Evolutionary conservation across 129 eudicot genomes (phyloP).

Genomic region (Cynara cardunculus): DNA sequence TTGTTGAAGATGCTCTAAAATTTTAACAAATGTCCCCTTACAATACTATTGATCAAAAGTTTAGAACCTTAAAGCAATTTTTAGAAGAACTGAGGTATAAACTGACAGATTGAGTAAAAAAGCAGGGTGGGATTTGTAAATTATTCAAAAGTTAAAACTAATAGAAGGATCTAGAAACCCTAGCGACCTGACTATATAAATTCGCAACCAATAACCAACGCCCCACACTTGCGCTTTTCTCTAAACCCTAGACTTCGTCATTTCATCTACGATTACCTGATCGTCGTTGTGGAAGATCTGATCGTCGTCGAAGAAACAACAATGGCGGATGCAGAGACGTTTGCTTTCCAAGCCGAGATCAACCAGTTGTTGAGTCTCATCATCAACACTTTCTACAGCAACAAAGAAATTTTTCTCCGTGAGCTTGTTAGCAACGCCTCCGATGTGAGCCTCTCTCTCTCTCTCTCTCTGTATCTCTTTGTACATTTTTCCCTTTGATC

Average conservation of each 20-base stretch:
- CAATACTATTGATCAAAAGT: no score
- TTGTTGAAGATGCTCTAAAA: no score
- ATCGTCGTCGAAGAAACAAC: not conserved
- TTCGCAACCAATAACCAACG: not conserved
- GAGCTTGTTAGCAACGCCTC: slow-evolving; percentile 67
- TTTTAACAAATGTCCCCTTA: not conserved
- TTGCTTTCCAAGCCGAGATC: slow-evolving; percentile 74
- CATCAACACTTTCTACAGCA: slow-evolving; percentile 32
- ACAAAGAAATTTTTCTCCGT: slow-evolving; percentile 69
- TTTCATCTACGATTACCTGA: not conserved
- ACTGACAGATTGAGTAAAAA: not conserved
- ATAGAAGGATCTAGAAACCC: slow-evolving; percentile 67
- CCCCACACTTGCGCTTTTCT: not conserved
- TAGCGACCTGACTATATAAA: slow-evolving; percentile 24
- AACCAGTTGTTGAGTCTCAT: slow-evolving; percentile 59
- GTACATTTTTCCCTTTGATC: not conserved
- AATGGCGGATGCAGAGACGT: slow-evolving; percentile 69
- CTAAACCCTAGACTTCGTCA: not conserved
- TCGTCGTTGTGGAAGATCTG: not conserved
- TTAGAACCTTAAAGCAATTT: not conserved
- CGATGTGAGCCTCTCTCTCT: slow-evolving; percentile 36
- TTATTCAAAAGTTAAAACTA: not conserved
- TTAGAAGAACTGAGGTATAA: not conserved
- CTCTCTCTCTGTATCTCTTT: not conserved
- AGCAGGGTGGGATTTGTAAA: not conserved